A percentile compares a stretch with the other conserved stretches of the same genome.
These are phyloP conservation scores for Liquidambar formosana DNA, from an alignment of 164 flowering plant genomes.

Conservation along the genomic window DNA sequence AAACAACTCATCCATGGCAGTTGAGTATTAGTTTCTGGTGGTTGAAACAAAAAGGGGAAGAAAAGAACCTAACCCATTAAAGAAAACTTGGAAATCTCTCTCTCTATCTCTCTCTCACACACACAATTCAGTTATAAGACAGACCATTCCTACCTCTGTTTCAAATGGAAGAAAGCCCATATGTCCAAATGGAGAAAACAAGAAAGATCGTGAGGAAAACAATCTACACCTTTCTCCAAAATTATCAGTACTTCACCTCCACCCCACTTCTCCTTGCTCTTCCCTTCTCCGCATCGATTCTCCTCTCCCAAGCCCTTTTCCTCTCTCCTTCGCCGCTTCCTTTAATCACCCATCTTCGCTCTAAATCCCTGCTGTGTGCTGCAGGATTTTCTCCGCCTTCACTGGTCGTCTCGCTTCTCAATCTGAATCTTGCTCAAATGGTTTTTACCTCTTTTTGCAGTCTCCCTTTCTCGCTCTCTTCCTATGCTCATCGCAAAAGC, in stretches of 20 bases:
- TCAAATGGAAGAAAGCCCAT: constrained; percentile 1
- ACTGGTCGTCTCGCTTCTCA: not conserved
- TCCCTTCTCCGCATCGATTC: constrained; percentile 30
- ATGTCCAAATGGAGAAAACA: constrained; percentile 16
- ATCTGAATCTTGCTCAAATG: not conserved
- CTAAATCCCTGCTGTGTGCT: not conserved
- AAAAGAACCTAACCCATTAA: too few species aligned
- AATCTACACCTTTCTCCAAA: constrained; percentile 23
- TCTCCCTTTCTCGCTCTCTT: constrained; percentile 18
- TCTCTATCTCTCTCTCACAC: not conserved
- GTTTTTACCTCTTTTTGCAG: constrained; percentile 4
- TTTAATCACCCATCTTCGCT: not conserved
- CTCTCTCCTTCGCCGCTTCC: not conserved
- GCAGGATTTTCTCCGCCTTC: constrained; percentile 6
- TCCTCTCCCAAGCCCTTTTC: constrained; percentile 12
- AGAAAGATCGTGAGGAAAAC: constrained; percentile 25
- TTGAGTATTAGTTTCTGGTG: not conserved
- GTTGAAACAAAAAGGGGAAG: not conserved
- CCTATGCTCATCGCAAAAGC: constrained; percentile 23
- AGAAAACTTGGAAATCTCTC: not conserved
- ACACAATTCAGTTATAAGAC: not conserved
- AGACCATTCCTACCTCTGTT: not conserved
- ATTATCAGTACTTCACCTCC: constrained; percentile 22
- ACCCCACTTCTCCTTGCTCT: constrained; percentile 21
- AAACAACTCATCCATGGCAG: too few species aligned